A percentile compares a stretch with the other conserved stretches of the same genome.
Evolutionary conservation across 176 grass and related monocot genomes (phyloP).

Genomic region (Juncus effusus): DNA sequence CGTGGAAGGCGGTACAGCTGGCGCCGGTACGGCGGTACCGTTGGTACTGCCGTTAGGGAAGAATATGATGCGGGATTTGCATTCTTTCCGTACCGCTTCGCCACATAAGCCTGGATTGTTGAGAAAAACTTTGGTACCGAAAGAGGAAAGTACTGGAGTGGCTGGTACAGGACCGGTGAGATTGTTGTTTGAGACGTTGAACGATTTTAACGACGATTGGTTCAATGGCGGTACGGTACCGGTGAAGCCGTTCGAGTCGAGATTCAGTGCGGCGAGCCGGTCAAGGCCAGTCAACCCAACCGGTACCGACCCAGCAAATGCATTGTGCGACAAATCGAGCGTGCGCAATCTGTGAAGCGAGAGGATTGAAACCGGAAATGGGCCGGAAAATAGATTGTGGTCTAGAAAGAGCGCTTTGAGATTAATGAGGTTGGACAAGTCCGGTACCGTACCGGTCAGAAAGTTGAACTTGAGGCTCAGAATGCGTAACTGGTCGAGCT

Average conservation of each 20-base stretch:
- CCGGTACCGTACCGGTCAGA: slow-evolving; percentile 59
- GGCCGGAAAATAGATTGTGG: slow-evolving; percentile 67
- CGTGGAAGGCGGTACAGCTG: slow-evolving; percentile 33
- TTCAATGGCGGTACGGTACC: slow-evolving; percentile 74
- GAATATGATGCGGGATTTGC: slow-evolving; percentile 57
- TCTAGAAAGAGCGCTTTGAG: slow-evolving; percentile 84
- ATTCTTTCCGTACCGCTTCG: slow-evolving; percentile 59
- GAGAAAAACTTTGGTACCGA: slow-evolving; percentile 40
- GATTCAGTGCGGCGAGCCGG: slow-evolving; percentile 43
- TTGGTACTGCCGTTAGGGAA: slow-evolving; percentile 36
- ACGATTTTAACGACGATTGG: slow-evolving; percentile 54
- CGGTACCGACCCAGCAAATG: slow-evolving; percentile 58
- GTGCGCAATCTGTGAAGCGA: slow-evolving; percentile 64
- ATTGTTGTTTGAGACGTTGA: slow-evolving; percentile 82
- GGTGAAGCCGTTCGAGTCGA: slow-evolving; percentile 73
- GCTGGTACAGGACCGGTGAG: slow-evolving; percentile 79
- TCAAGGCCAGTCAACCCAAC: slow-evolving; percentile 41
- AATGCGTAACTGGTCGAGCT: slow-evolving; percentile 55
- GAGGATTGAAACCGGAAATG: slow-evolving; percentile 57
- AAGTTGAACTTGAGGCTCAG: slow-evolving; percentile 89
- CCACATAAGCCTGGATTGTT: slow-evolving; percentile 76
- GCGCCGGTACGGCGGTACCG: slow-evolving; percentile 31
- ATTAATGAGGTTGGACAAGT: slow-evolving; percentile 68
- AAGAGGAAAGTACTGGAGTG: slow-evolving; percentile 39
- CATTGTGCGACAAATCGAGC: slow-evolving; percentile 71